Percentiles rank a stretch among this genome's conserved stretches.
Conservation (phyloP, 495 filamentous ascomycete genomes). For the Tuber magnatum region DNA sequence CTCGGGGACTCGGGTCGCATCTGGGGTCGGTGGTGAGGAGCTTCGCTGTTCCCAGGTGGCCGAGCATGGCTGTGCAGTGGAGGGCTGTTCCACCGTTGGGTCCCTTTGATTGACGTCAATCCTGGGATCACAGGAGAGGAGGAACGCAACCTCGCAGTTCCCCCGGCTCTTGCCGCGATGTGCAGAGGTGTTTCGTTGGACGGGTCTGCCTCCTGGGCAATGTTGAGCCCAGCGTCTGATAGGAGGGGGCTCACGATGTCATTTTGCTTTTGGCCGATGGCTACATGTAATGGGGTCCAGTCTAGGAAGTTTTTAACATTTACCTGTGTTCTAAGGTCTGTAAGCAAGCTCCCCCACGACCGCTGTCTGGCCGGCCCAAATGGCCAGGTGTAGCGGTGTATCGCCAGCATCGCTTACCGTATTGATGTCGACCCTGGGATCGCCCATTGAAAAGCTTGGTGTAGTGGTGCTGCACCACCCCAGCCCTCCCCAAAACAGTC, state of each 20-base stretch:
- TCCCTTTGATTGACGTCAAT: neutral
- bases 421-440: neutral
- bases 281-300: neutral
- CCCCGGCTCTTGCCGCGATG: neutral
- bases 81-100: neutral
- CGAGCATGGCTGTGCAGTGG: neutral
- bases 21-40: neutral
- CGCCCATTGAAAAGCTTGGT: neutral
- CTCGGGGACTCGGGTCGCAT: neutral
- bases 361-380: neutral
- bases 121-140: neutral
- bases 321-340: neutral
- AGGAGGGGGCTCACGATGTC: neutral
- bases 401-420: neutral
- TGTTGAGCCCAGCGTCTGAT: neutral
- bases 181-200: neutral
- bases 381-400: neutral
- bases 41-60: neutral
- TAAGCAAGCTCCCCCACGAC: neutral
- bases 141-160: neutral
- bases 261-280: neutral
- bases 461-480: neutral
- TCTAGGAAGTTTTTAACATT: neutral
- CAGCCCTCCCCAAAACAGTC: neutral
- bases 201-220: neutral